Conservation (phyloP, 2,329 filamentous ascomycete species). For the Verticillium isaacii region DNA sequence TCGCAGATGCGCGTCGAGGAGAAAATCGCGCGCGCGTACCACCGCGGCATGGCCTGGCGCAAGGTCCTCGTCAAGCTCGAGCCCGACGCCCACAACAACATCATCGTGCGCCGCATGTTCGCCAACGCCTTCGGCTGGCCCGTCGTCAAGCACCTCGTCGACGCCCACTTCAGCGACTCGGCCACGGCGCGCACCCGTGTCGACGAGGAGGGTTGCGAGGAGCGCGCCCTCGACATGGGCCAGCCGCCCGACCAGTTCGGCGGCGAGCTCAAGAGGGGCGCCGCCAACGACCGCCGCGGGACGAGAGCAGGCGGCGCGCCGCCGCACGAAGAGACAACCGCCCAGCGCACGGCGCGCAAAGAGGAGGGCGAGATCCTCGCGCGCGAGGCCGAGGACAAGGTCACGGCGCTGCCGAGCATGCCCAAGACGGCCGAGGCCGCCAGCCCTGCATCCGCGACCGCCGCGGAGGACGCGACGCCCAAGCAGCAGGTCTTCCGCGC, state of each 20-base stretch:
- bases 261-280: conserved; percentile 50
- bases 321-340: conserved; percentile 7
- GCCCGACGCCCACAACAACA: conserved; percentile 97
- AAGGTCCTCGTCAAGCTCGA: conserved; percentile 95
- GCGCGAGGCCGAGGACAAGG: conserved; percentile 37
- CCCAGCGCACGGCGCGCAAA: background rate
- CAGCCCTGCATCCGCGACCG: background rate
- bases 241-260: conserved; percentile 58
- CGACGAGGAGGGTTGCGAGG: conserved; percentile 59
- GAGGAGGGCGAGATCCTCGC: conserved; percentile 18
- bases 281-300: conserved; percentile 14
- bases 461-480: conserved; percentile 1
- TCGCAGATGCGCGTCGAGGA: conserved; percentile 88
- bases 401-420: conserved; percentile 36
- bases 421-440: background rate
- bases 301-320: background rate
- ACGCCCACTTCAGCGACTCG: conserved; percentile 86
- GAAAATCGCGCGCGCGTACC: conserved; percentile 95
- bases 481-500: conserved; percentile 8
- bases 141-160: conserved; percentile 88
- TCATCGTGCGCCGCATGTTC: conserved; percentile 93
- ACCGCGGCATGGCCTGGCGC: conserved; percentile 86
- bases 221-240: conserved; percentile 61
- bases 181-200: conserved; percentile 61
- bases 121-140: conserved; percentile 98